phyloP scores from a whole-genome alignment of 2,329 filamentous ascomycete species.

The Verticillium nubilum region DNA sequence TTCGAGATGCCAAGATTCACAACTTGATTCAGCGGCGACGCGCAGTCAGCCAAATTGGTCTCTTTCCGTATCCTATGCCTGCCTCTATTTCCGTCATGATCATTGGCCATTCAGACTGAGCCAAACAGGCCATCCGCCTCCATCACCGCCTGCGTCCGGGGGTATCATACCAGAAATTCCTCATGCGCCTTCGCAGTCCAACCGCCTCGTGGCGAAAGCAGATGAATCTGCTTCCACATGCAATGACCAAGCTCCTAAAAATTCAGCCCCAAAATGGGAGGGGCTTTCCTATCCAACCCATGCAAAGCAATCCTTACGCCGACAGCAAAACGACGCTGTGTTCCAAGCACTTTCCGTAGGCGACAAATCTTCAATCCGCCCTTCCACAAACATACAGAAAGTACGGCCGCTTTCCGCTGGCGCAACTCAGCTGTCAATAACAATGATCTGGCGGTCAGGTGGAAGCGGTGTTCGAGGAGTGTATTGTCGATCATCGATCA shows the following conservation, averaged over 20 bases:
- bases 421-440: neutral
- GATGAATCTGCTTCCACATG: neutral
- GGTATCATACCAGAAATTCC: constrained; percentile 1
- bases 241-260: neutral
- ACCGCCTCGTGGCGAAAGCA: constrained; percentile 1
- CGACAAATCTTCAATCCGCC: neutral
- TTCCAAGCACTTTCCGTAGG: neutral
- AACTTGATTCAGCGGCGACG: neutral
- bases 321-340: too few species aligned
- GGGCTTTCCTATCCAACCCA: neutral
- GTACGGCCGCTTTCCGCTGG: neutral
- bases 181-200: constrained; percentile 6
- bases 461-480: neutral
- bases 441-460: neutral
- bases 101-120: neutral
- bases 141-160: too few species aligned
- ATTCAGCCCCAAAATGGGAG: neutral
- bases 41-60: neutral
- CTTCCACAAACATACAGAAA: neutral
- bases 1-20: too few species aligned
- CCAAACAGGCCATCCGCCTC: neutral
- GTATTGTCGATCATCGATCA: neutral
- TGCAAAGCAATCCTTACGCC: too few species aligned
- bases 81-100: neutral
- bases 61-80: neutral